These are phyloP conservation scores for Capronia epimyces DNA, from an alignment of 2,329 filamentous ascomycete genomes.

Conservation along the genomic window DNA sequence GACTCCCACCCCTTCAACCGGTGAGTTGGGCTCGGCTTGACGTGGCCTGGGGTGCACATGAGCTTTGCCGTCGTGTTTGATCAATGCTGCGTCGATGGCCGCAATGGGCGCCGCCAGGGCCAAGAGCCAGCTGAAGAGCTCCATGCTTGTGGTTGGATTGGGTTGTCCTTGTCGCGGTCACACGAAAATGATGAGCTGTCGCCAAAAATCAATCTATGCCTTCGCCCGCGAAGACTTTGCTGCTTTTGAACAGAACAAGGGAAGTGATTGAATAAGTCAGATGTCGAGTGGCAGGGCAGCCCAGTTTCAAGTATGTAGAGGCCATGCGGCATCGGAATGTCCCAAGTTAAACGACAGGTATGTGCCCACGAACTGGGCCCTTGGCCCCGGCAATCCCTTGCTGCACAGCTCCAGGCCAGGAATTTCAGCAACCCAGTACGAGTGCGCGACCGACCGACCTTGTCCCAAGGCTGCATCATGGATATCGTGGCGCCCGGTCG, in stretches of 20 bases:
- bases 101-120: conserved; percentile 7
- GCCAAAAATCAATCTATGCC: neutral
- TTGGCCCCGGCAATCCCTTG: neutral
- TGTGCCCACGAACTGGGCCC: conserved; percentile 7
- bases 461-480: neutral
- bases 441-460: too few species aligned
- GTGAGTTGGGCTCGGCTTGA: conserved; percentile 2
- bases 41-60: conserved; percentile 15
- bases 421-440: neutral
- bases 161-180: neutral
- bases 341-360: conserved; percentile 7
- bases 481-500: conserved; percentile 2
- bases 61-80: conserved; percentile 12
- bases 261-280: neutral
- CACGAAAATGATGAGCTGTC: too few species aligned
- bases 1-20: conserved; percentile 2
- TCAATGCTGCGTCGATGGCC: neutral
- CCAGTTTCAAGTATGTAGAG: neutral
- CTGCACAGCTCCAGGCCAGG: neutral
- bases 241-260: neutral
- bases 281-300: neutral
- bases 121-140: conserved; percentile 1
- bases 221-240: neutral
- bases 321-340: conserved; percentile 11
- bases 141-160: neutral